phyloP scores from a whole-genome alignment of 352 stramenopile species.

The Pythium oligandrum region DNA sequence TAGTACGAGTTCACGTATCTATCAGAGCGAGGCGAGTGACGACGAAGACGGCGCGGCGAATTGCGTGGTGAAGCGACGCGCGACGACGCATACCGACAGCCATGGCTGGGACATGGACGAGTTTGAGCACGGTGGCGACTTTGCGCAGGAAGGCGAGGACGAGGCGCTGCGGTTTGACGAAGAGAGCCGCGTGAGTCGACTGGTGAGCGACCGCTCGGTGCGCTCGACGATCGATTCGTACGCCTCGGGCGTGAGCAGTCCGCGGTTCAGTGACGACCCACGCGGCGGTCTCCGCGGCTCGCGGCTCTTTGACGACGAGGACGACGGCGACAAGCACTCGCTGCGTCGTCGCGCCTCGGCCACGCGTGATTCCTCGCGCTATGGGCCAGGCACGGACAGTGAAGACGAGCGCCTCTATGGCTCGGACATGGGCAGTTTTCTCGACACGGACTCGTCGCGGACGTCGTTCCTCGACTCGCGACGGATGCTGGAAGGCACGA shows the following conservation, averaged over 20 bases:
- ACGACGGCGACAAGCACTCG: neutral
- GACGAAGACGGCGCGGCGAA: no score
- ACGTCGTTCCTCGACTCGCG: constrained; percentile 1
- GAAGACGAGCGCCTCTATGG: constrained; percentile 12
- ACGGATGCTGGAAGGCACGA: constrained; percentile 3
- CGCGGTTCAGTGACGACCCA: no score
- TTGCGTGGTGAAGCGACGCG: no score
- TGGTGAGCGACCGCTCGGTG: neutral
- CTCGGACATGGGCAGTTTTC: constrained; percentile 17
- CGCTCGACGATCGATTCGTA: constrained; percentile 18
- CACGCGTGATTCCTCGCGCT: neutral
- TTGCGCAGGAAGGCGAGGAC: no score
- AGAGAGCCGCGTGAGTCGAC: neutral
- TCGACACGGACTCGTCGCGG: constrained; percentile 7
- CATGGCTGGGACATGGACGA: no score
- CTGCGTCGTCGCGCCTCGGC: constrained; percentile 1
- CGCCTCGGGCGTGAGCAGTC: constrained; percentile 7
- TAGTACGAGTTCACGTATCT: no score
- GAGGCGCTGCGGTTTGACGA: no score
- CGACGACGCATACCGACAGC: no score
- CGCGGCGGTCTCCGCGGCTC: no score
- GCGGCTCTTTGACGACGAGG: constrained; percentile 24
- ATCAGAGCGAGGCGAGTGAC: no score
- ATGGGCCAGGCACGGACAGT: constrained; percentile 6
- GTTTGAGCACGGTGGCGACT: no score